These are phyloP conservation scores for Rubroshorea leprosula DNA, from an alignment of 345 rosid genomes.

Conservation along the genomic window DNA sequence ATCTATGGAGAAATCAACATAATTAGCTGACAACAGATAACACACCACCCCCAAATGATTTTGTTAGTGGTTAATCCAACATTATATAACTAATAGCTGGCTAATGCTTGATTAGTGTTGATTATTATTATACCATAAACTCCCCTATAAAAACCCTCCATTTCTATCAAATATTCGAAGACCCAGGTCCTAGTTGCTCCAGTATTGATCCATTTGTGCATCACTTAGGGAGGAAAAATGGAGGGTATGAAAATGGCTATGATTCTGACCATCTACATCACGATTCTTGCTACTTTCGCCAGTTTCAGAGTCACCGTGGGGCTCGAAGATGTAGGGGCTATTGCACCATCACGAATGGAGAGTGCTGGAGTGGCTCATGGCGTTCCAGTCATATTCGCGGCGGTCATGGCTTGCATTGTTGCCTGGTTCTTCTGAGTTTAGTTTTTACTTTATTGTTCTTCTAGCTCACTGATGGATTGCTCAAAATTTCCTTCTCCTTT, in stretches of 20 bases:
- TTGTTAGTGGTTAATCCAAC: constrained; percentile 25
- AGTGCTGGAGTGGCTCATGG: constrained; percentile 23
- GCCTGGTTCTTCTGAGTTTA: constrained; percentile 28
- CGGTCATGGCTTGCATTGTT: constrained; percentile 14
- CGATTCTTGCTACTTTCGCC: constrained; percentile 11
- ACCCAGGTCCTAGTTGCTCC: background rate
- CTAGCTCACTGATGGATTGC: background rate
- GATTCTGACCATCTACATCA: constrained; percentile 22
- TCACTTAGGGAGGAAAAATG: constrained; percentile 17
- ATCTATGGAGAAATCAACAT: background rate
- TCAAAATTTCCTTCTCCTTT: too few species aligned
- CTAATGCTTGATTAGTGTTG: constrained; percentile 15
- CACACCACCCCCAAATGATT: constrained; percentile 23
- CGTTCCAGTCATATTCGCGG: constrained; percentile 25
- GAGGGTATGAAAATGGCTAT: constrained; percentile 21
- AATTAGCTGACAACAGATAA: constrained; percentile 14
- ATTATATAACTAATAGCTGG: constrained; percentile 22
- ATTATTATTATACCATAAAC: constrained; percentile 6
- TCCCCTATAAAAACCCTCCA: constrained; percentile 13
- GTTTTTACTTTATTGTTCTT: background rate
- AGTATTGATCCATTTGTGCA: background rate
- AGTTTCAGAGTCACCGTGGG: constrained; percentile 13
- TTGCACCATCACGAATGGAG: constrained; percentile 32
- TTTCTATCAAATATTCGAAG: background rate
- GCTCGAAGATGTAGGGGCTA: constrained; percentile 22